Evolutionary conservation across 208 protist species (phyloP), one percentile per base, ranked within the genome.

Genomic region (Acanthamoeba royreba): DNA sequence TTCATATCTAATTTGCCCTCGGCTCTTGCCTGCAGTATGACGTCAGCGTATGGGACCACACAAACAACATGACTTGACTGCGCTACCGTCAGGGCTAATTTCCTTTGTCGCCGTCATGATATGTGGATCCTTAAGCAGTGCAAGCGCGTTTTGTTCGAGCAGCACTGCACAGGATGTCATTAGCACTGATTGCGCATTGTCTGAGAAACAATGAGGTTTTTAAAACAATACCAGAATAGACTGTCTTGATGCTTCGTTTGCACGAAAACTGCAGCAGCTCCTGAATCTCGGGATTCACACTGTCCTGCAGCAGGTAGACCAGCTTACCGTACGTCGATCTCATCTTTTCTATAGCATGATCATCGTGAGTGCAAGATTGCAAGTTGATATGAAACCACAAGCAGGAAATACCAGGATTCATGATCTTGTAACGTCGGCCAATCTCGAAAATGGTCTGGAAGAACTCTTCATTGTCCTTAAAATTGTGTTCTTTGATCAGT

Each of bases 291-390:
- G 66, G 87, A 40, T 94, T 95, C 94, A 98, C 96, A 11, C 98
- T 94, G 93, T 99, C 99, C 96, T 99, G 98, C 89, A 99, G 95
- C 66, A 99, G 94, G 98, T 99, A 99, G 72, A 99, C 96, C 47
- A 99, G 95, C 95, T 99, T 99, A 45, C 99, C 99, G 95, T 99
- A 99, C 83, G 98, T 97, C 87, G 98, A 96, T 47, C 97, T 95
- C 97, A 98, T 97, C 31, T 96, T 96, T n/a, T 96, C 96, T 86
- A 31, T 2, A 38, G n/a, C 13, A 25, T 55, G 19, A 55, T 55
- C 49, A 55, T 55, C 9, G 13, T 25, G 49, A 55, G 49, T 55
- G 49, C 49, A 55, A 55, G 33, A 8, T 35, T 8, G 33, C 22
- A 74, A 8, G 28, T n/a, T 19, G 49, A 55, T 55, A 55, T 25